Percentiles rank a stretch among this genome's conserved stretches.
phyloP scores from a whole-genome alignment of 176 grass and related monocot species.

The Musa itinerans region DNA sequence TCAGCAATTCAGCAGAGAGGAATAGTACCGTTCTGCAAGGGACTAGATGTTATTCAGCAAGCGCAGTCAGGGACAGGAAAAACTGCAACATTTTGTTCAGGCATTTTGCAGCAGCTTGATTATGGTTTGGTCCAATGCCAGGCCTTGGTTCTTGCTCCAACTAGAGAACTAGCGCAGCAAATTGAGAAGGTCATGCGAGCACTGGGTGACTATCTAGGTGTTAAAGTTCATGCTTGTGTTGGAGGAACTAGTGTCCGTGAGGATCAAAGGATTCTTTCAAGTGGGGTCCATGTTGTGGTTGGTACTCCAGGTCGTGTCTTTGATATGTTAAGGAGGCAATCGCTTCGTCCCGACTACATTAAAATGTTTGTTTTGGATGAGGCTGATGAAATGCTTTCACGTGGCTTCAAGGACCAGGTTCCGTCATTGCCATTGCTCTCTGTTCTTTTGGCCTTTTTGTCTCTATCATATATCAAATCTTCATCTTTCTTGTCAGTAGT shows the following conservation, averaged over 20 bases:
- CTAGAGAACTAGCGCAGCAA: constrained; percentile 70
- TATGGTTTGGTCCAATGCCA: constrained; percentile 62
- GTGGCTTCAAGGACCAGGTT: constrained; percentile 85
- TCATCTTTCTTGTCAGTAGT: background rate
- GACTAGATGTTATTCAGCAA: constrained; percentile 81
- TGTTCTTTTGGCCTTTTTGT: background rate
- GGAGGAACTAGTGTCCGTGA: constrained; percentile 73
- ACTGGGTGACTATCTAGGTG: constrained; percentile 72
- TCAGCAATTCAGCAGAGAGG: constrained; percentile 83
- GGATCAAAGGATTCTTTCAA: constrained; percentile 73
- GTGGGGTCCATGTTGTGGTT: constrained; percentile 77
- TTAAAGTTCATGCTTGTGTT: constrained; percentile 82
- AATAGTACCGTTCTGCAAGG: constrained; percentile 78
- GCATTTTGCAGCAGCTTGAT: constrained; percentile 74
- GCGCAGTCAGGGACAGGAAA: constrained; percentile 84
- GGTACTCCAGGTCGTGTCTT: constrained; percentile 77
- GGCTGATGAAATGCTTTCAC: constrained; percentile 84
- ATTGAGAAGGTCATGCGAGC: constrained; percentile 89
- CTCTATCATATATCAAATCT: background rate
- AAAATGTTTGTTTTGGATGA: constrained; percentile 89
- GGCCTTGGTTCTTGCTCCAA: constrained; percentile 67
- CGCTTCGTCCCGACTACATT: constrained; percentile 52
- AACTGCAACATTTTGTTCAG: constrained; percentile 81
- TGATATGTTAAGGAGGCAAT: constrained; percentile 66
- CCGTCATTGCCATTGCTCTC: background rate